Percentiles rank a stretch among this genome's conserved stretches.
phyloP scores from a whole-genome alignment of 805 yeast species.

The Candida jianshihensis region DNA sequence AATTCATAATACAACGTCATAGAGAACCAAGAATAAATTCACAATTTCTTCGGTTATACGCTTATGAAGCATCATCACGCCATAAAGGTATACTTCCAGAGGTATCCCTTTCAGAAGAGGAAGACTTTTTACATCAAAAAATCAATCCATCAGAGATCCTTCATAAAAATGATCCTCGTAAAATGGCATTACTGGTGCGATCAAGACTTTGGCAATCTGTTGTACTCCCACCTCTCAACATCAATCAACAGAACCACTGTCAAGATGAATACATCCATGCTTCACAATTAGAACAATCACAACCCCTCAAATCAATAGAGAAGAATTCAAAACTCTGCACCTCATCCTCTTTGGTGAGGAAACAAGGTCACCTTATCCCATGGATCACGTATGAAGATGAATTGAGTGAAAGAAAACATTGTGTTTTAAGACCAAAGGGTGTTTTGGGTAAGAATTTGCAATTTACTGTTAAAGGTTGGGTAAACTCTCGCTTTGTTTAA shows the following conservation, averaged over 20 bases:
- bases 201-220: conserved; percentile 50
- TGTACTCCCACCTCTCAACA: conserved; percentile 36
- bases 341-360: conserved; percentile 19
- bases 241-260: not conserved
- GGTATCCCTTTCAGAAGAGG: conserved; percentile 29
- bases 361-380: conserved; percentile 18
- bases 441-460: conserved; percentile 14
- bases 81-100: conserved; percentile 25
- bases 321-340: too few relatives aligned
- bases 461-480: conserved; percentile 25
- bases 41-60: conserved; percentile 40
- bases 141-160: not conserved
- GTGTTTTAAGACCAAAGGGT: conserved; percentile 16
- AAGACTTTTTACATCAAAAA: not conserved
- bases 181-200: conserved; percentile 35
- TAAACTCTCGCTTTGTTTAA: conserved; percentile 13
- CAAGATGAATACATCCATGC: too few relatives aligned
- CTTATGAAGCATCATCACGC: conserved; percentile 41
- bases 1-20: conserved; percentile 10
- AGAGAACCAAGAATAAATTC: conserved; percentile 48
- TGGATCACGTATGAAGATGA: conserved; percentile 24
- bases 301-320: too few relatives aligned
- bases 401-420: conserved; percentile 3
- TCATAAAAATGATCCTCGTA: conserved; percentile 6
- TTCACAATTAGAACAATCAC: too few relatives aligned